Percentiles rank a stretch among this genome's conserved stretches.
Conservation (phyloP, 768 basidiomycete species). For the Macrolepiota fuliginosa region DNA sequence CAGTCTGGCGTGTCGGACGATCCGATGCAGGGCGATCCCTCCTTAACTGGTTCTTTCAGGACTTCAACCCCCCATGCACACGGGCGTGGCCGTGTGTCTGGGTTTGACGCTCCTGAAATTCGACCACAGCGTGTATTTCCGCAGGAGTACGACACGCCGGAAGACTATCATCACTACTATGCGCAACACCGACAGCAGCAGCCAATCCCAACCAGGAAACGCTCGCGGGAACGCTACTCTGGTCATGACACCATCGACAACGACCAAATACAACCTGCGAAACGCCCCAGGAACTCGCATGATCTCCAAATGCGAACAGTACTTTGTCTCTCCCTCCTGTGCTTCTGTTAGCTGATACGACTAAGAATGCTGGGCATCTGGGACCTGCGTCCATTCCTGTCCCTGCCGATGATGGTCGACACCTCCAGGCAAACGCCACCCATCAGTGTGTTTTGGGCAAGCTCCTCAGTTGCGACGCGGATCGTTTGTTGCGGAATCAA, state of each 20-base stretch:
- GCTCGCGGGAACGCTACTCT: background rate
- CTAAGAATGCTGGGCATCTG: background rate
- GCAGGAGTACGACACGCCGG: background rate
- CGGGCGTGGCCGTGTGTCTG: background rate
- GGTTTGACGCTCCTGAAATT: background rate
- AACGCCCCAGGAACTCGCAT: constrained; percentile 1
- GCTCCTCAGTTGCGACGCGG: background rate
- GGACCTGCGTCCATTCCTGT: background rate
- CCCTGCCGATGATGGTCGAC: background rate
- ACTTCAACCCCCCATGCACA: constrained; percentile 1
- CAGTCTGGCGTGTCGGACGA: background rate
- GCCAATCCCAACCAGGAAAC: background rate
- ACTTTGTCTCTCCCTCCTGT: background rate
- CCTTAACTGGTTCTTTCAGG: background rate
- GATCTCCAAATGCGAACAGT: background rate
- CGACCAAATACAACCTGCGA: background rate
- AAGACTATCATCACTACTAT: background rate
- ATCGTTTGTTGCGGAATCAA: background rate
- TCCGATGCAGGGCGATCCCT: background rate
- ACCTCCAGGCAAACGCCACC: background rate
- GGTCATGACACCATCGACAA: background rate
- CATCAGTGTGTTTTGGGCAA: background rate
- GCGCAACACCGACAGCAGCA: background rate
- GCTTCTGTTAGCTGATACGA: background rate
- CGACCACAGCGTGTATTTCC: constrained; percentile 1